These are phyloP conservation scores for Coemansia brasiliensis DNA, from an alignment of 192 early-diverging fungal species.

Conservation along the genomic window DNA sequence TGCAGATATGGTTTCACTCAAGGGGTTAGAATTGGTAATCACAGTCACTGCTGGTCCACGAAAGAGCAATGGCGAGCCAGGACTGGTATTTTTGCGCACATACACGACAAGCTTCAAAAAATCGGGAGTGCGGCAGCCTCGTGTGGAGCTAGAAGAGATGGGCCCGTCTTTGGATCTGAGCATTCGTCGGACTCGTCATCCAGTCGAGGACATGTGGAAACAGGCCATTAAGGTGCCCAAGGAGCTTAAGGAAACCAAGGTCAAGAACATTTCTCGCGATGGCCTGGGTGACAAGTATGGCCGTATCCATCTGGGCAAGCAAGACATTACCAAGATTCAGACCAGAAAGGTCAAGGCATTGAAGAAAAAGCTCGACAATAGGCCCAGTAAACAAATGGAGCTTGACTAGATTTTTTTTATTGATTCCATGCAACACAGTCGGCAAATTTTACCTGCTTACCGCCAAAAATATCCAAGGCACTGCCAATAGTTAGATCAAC, in stretches of 20 bases:
- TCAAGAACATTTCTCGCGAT: slow-evolving; percentile 89
- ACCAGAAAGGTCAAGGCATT: slow-evolving; percentile 99
- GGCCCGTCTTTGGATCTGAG: slow-evolving; percentile 85
- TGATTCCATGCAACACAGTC: slow-evolving; percentile 81
- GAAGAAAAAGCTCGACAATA: slow-evolving; percentile 59
- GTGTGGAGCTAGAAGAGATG: slow-evolving; percentile 92
- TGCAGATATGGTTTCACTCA: slow-evolving; percentile 73
- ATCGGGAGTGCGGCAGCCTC: slow-evolving; percentile 78
- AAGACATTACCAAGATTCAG: slow-evolving; percentile 90
- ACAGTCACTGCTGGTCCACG: slow-evolving; percentile 71
- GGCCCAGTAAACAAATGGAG: slow-evolving; percentile 29
- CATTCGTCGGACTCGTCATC: slow-evolving; percentile 69
- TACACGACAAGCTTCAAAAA: slow-evolving; percentile 88
- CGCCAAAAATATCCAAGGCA: slow-evolving; percentile 98
- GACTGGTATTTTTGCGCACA: slow-evolving; percentile 74
- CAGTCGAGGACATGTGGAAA: slow-evolving; percentile 83
- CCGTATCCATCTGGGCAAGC: slow-evolving; percentile 87
- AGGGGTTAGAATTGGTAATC: slow-evolving; percentile 89
- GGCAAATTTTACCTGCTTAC: slow-evolving; percentile 72
- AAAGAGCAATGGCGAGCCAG: slow-evolving; percentile 60
- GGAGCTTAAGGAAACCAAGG: slow-evolving; percentile 71
- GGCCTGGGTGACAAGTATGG: slow-evolving; percentile 92
- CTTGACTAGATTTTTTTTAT: slow-evolving; percentile 13
- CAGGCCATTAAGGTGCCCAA: slow-evolving; percentile 80
- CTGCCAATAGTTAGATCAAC: slow-evolving; percentile 96